Percentiles rank a stretch among this genome's conserved stretches.
phyloP scores from a whole-genome alignment of 1,284 basidiomycete genomes.

The Boletus austroedulis region DNA sequence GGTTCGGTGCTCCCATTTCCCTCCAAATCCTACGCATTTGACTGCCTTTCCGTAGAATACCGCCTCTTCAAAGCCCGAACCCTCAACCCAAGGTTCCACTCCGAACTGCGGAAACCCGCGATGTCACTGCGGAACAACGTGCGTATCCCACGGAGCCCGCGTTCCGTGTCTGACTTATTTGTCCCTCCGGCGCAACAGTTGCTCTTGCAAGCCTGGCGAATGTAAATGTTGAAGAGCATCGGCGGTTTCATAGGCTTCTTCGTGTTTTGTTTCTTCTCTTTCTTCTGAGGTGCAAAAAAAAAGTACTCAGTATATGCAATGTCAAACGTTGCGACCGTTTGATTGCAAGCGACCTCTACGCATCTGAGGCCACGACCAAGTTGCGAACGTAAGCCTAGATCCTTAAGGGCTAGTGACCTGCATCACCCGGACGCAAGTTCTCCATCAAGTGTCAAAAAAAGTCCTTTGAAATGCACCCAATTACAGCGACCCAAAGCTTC shows the following conservation, averaged over 20 bases:
- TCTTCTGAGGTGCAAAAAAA: background rate
- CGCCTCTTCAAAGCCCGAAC: conserved; percentile 6
- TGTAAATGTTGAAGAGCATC: conserved; percentile 15
- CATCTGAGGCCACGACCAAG: too few relatives aligned
- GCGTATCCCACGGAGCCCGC: background rate
- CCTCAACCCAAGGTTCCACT: conserved; percentile 1
- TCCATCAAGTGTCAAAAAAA: background rate
- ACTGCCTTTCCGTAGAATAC: conserved; percentile 1
- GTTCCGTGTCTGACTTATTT: background rate
- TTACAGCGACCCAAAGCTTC: background rate
- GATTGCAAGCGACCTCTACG: background rate
- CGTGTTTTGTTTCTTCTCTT: background rate
- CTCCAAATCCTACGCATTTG: background rate
- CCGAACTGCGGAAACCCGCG: conserved; percentile 22
- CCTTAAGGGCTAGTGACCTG: too few relatives aligned
- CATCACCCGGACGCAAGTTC: too few relatives aligned
- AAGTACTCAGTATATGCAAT: background rate
- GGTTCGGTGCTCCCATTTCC: background rate
- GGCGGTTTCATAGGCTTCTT: background rate
- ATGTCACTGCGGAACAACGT: conserved; percentile 20
- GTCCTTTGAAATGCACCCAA: background rate
- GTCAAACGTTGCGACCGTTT: background rate
- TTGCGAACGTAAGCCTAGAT: too few relatives aligned
- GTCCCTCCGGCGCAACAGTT: conserved; percentile 5
- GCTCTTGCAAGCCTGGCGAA: conserved; percentile 19